A percentile compares a stretch with the other conserved stretches of the same genome.
These are phyloP conservation scores for Talaromyces sp. DNA, from an alignment of 2,329 filamentous ascomycete genomes.

Conservation along the genomic window DNA sequence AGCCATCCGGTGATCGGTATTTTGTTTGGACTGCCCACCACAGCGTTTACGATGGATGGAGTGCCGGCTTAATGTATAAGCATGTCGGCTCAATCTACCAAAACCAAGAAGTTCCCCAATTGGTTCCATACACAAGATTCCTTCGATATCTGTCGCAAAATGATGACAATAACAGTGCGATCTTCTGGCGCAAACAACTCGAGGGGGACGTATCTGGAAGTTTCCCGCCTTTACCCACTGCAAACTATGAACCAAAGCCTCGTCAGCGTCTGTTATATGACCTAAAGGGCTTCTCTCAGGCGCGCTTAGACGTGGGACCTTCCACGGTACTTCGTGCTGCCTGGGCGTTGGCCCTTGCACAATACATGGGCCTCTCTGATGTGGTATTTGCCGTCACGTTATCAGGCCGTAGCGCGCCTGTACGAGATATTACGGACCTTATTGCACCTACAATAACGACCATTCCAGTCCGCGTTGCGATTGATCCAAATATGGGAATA, in stretches of 20 bases:
- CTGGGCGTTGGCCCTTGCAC: background rate
- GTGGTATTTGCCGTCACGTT: background rate
- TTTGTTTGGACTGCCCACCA: background rate
- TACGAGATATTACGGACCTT: background rate
- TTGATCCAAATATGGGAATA: background rate
- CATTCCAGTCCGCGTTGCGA: background rate
- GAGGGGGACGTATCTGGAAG: background rate
- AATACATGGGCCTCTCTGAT: background rate
- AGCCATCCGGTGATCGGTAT: background rate
- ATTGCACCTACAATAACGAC: background rate
- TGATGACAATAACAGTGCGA: background rate
- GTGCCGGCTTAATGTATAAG: background rate
- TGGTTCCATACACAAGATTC: background rate
- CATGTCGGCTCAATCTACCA: background rate
- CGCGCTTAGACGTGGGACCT: background rate
- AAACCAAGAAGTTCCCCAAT: background rate
- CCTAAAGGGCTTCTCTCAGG: background rate
- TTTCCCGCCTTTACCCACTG: background rate
- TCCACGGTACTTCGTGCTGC: background rate
- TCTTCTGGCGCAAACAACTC: background rate
- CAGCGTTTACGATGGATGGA: background rate
- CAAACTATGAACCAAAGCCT: background rate
- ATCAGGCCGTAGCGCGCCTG: background rate
- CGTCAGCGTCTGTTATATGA: background rate
- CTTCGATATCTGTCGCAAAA: background rate